Percentiles rank a stretch among this genome's conserved stretches.
These are phyloP conservation scores for Rubroboletus pulcherrimus DNA, from an alignment of 768 basidiomycete genomes.

Conservation along the genomic window DNA sequence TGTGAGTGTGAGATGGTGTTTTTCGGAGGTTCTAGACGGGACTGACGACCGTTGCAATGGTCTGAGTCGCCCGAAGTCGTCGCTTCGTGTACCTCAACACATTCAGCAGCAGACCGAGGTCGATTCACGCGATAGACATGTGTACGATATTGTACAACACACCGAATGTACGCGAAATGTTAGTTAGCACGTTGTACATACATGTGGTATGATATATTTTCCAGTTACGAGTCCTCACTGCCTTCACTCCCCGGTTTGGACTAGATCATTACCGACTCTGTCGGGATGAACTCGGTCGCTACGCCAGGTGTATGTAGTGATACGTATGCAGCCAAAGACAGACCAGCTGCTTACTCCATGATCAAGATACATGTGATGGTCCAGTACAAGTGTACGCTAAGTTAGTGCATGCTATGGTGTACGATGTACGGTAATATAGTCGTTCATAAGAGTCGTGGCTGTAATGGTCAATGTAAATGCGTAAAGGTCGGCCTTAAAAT, in stretches of 20 bases:
- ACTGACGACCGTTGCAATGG: background rate
- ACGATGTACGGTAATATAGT: slow-evolving; percentile 14
- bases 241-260: background rate
- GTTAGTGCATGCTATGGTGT: slow-evolving; percentile 10
- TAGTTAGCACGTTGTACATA: background rate
- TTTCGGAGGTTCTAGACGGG: too few relatives aligned
- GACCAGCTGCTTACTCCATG: slow-evolving; percentile 15
- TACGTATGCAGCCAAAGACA: background rate
- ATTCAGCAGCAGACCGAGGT: slow-evolving; percentile 17
- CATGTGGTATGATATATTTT: background rate
- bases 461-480: slow-evolving; percentile 7
- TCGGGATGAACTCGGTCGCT: background rate
- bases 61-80: slow-evolving; percentile 17
- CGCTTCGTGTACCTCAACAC: slow-evolving; percentile 4
- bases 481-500: background rate
- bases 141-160: background rate
- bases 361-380: slow-evolving; percentile 11
- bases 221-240: background rate
- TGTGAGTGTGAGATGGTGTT: slow-evolving; percentile 13
- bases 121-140: background rate
- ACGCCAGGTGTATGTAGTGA: background rate
- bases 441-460: slow-evolving; percentile 8
- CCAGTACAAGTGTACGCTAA: slow-evolving; percentile 20
- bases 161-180: background rate
- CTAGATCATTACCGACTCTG: background rate